Evolutionary conservation across 495 filamentous ascomycete species (phyloP), one percentile per base, ranked within the genome.

Genomic region (Penicillium psychrofluorescens): DNA sequence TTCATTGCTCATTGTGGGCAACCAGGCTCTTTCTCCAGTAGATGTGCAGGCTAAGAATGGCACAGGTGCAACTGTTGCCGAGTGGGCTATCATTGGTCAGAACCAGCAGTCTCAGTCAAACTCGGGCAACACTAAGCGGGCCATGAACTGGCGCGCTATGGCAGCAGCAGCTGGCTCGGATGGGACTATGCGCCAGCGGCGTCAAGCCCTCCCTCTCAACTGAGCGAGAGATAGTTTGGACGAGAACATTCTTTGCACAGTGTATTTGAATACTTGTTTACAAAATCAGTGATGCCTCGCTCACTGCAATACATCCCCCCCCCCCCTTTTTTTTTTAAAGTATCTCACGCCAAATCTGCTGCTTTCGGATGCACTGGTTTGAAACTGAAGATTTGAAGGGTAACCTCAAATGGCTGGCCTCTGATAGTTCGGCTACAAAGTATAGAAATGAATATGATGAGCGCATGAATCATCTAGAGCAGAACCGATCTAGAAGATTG

Each of bases 31-130:
- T 8, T 55, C 46, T 35, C 54, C 62, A 40, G 78, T 71, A 9
- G 78, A 72, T 56, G 57, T 61, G 38, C 63, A 59, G 8, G 62
- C 58, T 12, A 43, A 44, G 1, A 75, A 79, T 51, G 72, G 63
- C 3, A 66, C 63, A 0, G 85, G 85, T 0, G 80, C 79, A 2
- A 86, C 81, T 12, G 85, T 90, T 7, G 84, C 82, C 11, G 86
- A 88, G 58, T 87, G 83, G 75, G 81, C 70, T 30, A 67, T 86
- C 47, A 51, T 85, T 41, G 62, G 65, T 0, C 43, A 54, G 4
- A 34, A 11, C 33, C 30, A 42, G 7, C 12, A 22, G 11, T 49
- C 50, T 11, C 44, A 43, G 9, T 44, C 43, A 15, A 35, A 7
- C 38, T 11, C 15, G n/a, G 27, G 35, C 6, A 28, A 12, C 16